Conservation (phyloP, 129 eudicot species). For the Flaveria ramosissima region DNA sequence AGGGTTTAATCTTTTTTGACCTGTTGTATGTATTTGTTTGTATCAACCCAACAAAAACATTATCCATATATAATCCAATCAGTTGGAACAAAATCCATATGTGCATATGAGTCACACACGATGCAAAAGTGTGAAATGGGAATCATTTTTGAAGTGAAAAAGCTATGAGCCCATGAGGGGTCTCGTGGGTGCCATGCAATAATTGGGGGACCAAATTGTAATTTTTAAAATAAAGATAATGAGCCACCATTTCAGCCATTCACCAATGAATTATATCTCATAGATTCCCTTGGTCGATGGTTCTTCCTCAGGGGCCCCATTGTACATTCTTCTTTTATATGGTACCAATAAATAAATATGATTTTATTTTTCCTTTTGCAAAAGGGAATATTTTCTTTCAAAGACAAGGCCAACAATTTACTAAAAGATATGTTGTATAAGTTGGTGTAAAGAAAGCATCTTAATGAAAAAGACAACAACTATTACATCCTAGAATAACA, state of each 20-base stretch:
- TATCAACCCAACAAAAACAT: not conserved
- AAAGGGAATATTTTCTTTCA: constrained; percentile 14
- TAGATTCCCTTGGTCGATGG: constrained; percentile 40
- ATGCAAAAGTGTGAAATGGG: constrained; percentile 35
- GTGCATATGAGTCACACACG: constrained; percentile 29
- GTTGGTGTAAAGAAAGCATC: not conserved
- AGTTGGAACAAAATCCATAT: constrained; percentile 28
- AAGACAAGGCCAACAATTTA: not conserved
- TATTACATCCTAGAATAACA: constrained; percentile 4
- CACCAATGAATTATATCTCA: constrained; percentile 31
- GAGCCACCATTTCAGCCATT: constrained; percentile 37
- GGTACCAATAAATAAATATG: constrained; percentile 8
- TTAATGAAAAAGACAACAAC: not conserved
- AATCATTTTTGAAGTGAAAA: constrained; percentile 36
- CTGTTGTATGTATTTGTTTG: too few species aligned
- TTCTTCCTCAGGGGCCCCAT: constrained; percentile 34
- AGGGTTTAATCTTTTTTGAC: too few species aligned
- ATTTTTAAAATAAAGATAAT: constrained; percentile 20
- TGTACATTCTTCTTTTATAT: constrained; percentile 33
- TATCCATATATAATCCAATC: constrained; percentile 1
- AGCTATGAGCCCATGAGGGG: constrained; percentile 29
- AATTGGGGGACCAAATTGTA: constrained; percentile 33
- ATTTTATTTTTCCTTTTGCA: constrained; percentile 11
- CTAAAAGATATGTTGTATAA: not conserved
- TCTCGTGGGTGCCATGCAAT: constrained; percentile 37